Conservation (phyloP, 306 rosid species). For the Carpinus fangiana region DNA sequence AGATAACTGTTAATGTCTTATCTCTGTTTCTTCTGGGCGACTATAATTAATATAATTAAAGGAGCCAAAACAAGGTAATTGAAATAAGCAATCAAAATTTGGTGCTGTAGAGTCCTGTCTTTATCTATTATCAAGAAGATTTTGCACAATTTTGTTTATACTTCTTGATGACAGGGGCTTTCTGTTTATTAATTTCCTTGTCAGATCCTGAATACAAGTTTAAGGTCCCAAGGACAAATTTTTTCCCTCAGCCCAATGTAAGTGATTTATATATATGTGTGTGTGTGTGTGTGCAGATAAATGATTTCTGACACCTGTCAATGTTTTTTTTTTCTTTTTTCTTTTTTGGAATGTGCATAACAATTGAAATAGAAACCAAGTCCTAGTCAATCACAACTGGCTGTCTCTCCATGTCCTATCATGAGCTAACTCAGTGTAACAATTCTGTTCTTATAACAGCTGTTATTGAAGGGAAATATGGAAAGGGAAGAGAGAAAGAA, state of each 20-base stretch:
- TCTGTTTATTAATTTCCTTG: constrained; percentile 33
- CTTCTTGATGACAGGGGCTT: constrained; percentile 20
- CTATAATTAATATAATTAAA: background rate
- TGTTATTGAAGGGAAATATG: no score
- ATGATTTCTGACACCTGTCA: constrained; percentile 3
- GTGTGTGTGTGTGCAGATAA: constrained; percentile 6
- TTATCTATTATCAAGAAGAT: background rate
- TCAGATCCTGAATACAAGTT: constrained; percentile 76
- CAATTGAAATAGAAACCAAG: background rate
- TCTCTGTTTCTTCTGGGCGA: background rate
- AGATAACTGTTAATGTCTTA: background rate
- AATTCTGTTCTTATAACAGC: no score
- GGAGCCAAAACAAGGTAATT: constrained; percentile 2
- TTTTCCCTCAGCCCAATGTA: constrained; percentile 95
- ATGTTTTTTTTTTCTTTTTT: background rate
- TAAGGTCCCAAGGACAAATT: constrained; percentile 69
- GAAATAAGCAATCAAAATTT: constrained; percentile 1
- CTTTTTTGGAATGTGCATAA: background rate
- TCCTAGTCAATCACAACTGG: background rate
- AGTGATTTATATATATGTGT: constrained; percentile 35
- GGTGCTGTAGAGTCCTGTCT: constrained; percentile 18
- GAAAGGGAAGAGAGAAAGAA: no score
- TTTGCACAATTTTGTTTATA: background rate
- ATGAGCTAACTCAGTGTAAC: background rate
- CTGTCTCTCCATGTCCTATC: background rate